Evolutionary conservation across 2,329 filamentous ascomycete species (phyloP), one percentile per base, ranked within the genome.

Genomic region (Fusarium sp.): DNA sequence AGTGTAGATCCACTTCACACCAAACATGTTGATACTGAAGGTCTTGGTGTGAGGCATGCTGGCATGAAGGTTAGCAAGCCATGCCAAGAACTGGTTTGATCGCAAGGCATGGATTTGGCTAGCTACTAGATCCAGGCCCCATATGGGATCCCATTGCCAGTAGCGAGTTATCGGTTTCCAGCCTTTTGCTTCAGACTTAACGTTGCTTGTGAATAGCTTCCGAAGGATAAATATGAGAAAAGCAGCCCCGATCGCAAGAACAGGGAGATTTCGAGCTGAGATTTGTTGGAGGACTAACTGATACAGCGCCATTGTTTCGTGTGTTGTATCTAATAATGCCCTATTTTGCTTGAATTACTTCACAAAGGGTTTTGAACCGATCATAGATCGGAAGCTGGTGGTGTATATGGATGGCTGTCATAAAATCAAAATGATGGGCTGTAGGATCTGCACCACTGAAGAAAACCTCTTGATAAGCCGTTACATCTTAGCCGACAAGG

Each of bases 111-210:
- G 20, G 7, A 60, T 60, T 9, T 60, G 57, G 3, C 44, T 60
- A 5, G 57, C 57, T 7, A 60, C 57, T 0, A 60, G 57, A 6
- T 60, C 57, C 0, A 60, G 44, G 6, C 57, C 57, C 44, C 57
- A 60, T 41, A 60, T n/a, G 3, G 26, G 44, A 11, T 60, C 44
- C 57, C 57, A 60, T 15, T 60, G 57, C 57, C 57, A 60, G 26
- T 51, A 60, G 14, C 44, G 26, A 24, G 57, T 7, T 32, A 60
- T 60, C 8, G 57, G 44, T 8, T 60, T 28, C 44, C 44, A 60
- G 4, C 44, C 44, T 26, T 30, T 32, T 30, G 28, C 14, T 1
- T 41, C 26, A 5, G 3, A 2, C 2, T 10, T n/a, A 0, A 12
- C 15, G 26, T 15, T 14, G 14, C 12, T 20, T n/a, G 22, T 4